phyloP scores from a whole-genome alignment of 148 eudicot genomes.

The Vaccinium vitisidaea region DNA sequence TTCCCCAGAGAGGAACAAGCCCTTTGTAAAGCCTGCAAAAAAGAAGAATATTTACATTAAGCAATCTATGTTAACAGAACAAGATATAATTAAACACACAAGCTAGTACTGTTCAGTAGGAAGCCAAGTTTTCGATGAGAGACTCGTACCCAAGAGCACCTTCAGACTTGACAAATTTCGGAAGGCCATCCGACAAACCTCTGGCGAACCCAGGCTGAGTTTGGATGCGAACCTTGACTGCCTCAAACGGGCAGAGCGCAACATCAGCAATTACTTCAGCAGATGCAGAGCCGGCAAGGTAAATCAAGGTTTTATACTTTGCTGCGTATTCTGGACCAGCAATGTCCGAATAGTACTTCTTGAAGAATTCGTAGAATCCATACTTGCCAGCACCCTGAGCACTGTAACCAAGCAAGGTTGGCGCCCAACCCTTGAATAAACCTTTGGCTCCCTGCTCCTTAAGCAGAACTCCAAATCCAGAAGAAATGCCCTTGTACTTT shows the following conservation, averaged over 20 bases:
- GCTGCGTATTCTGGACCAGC: slow-evolving; percentile 39
- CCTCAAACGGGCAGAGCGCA: slow-evolving; percentile 42
- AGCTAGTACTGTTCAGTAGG: not conserved
- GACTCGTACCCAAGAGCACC: slow-evolving; percentile 34
- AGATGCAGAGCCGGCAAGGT: slow-evolving; percentile 41
- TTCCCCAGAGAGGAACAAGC: slow-evolving; percentile 44
- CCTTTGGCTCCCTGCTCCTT: slow-evolving; percentile 41
- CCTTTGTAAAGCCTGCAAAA: slow-evolving; percentile 41
- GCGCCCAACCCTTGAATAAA: slow-evolving; percentile 36
- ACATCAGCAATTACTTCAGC: slow-evolving; percentile 36
- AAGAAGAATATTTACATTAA: not conserved
- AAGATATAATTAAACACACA: not conserved
- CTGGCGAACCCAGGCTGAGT: slow-evolving; percentile 43
- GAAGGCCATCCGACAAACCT: slow-evolving; percentile 37
- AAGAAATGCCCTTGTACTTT: slow-evolving; percentile 33
- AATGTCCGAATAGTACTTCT: slow-evolving; percentile 36
- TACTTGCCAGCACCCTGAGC: slow-evolving; percentile 39
- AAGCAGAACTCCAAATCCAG: slow-evolving; percentile 33
- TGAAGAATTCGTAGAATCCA: slow-evolving; percentile 37
- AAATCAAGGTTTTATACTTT: slow-evolving; percentile 36
- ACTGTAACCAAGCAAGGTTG: slow-evolving; percentile 41
- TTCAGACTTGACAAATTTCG: slow-evolving; percentile 32
- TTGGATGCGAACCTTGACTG: slow-evolving; percentile 39
- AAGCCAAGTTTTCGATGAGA: slow-evolving; percentile 1
- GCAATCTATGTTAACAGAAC: too few species aligned